phyloP scores from a whole-genome alignment of 305 asterid species.

The Coffea humblotiana region DNA sequence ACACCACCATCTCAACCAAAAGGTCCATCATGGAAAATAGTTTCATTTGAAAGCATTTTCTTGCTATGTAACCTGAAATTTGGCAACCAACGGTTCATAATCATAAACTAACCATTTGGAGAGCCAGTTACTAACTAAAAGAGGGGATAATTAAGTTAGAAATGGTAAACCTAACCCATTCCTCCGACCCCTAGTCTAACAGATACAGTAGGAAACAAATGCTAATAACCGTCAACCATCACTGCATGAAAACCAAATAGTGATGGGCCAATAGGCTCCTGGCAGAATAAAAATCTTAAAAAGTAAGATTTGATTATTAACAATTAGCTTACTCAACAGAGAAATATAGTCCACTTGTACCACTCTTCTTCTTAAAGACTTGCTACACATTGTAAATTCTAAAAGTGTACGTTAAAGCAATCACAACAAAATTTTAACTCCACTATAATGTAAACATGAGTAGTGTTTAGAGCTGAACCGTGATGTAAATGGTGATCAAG shows the following conservation, averaged over 20 bases:
- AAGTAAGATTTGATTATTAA: not conserved
- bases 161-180: no score
- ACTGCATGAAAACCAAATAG: not conserved
- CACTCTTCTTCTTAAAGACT: not conserved
- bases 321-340: not conserved
- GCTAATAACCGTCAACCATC: not conserved
- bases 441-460: not conserved
- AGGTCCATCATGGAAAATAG: no score
- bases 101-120: not conserved
- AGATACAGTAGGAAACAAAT: not conserved
- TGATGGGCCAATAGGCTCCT: not conserved
- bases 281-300: not conserved
- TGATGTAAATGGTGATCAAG: constrained; percentile 78
- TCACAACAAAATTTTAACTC: not conserved
- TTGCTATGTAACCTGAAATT: not conserved
- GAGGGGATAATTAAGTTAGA: not conserved
- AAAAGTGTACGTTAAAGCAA: not conserved
- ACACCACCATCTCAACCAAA: no score
- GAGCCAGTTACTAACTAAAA: not conserved
- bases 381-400: not conserved
- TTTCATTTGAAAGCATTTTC: not conserved
- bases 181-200: not conserved
- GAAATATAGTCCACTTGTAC: not conserved
- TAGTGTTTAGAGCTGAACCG: constrained; percentile 48
- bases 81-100: not conserved